phyloP scores from a whole-genome alignment of 208 protist species.

The Porcisia hertigi region DNA sequence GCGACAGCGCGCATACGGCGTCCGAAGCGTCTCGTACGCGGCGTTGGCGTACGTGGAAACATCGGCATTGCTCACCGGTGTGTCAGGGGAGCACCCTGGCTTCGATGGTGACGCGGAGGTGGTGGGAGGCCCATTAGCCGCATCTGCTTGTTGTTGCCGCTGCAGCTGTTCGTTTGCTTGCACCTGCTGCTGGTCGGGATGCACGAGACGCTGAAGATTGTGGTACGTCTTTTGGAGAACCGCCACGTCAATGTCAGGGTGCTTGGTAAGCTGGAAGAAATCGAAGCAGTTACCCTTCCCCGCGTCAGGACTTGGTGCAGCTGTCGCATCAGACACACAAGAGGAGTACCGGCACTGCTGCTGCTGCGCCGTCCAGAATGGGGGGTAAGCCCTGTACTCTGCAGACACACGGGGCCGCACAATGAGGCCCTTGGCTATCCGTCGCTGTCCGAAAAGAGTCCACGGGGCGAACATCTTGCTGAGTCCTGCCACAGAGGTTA shows the following conservation, averaged over 20 bases:
- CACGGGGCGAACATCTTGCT: not conserved
- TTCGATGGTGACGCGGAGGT: not conserved
- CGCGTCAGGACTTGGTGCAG: not conserved
- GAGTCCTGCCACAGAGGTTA: not conserved
- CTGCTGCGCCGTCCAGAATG: conserved; percentile 3
- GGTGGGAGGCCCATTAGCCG: not conserved
- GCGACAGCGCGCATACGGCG: conserved; percentile 76
- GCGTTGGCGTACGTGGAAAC: conserved; percentile 76
- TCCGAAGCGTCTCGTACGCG: conserved; percentile 73
- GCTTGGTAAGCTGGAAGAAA: conserved; percentile 56
- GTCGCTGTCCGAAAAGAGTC: not conserved
- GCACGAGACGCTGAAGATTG: conserved; percentile 70
- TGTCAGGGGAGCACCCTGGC: conserved; percentile 7
- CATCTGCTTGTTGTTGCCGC: conserved; percentile 9
- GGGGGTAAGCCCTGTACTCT: not conserved
- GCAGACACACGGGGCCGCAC: not conserved
- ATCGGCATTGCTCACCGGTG: conserved; percentile 18
- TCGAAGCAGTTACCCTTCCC: conserved; percentile 75
- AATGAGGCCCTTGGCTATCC: not conserved
- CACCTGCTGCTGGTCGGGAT: conserved; percentile 73
- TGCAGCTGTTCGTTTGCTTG: conserved; percentile 31
- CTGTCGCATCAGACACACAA: not conserved
- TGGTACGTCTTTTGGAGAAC: conserved; percentile 76
- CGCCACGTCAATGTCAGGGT: conserved; percentile 53
- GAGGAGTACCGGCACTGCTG: conserved; percentile 10